Percentiles rank a stretch among this genome's conserved stretches.
Evolutionary conservation across 2,329 filamentous ascomycete species (phyloP).

Genomic region (Coniochaeta ligniaria): DNA sequence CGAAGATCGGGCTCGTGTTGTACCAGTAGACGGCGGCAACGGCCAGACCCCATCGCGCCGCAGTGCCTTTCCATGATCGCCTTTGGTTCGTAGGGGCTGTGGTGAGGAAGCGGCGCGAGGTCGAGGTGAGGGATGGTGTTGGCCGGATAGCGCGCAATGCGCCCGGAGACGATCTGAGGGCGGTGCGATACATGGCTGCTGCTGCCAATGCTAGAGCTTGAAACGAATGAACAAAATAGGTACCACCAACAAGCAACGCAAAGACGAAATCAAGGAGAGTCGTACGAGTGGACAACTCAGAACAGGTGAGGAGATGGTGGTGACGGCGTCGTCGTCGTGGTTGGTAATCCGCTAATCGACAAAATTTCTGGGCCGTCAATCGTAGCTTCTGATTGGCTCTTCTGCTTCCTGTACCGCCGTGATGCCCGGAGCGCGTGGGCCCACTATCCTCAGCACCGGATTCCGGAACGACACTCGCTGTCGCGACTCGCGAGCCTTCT

Average conservation of each 20-base stretch:
- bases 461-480: not conserved
- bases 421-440: not conserved
- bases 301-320: not conserved
- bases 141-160: slow-evolving; percentile 34
- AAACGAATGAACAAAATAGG: slow-evolving; percentile 1
- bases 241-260: slow-evolving; percentile 2
- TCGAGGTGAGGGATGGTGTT: slow-evolving; percentile 24
- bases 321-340: not conserved
- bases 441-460: too few species aligned
- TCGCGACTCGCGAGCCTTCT: too few species aligned
- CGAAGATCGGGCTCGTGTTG: slow-evolving; percentile 82
- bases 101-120: slow-evolving; percentile 44
- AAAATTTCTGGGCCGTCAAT: not conserved
- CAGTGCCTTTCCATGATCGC: slow-evolving; percentile 75
- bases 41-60: slow-evolving; percentile 68
- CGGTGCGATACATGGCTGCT: slow-evolving; percentile 44
- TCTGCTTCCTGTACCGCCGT: not conserved
- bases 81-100: slow-evolving; percentile 56
- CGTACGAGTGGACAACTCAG: not conserved
- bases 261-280: not conserved
- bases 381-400: not conserved
- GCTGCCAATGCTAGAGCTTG: slow-evolving; percentile 1
- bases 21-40: slow-evolving; percentile 83
- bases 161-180: slow-evolving; percentile 40
- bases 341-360: slow-evolving; percentile 3